phyloP scores from a whole-genome alignment of 805 yeast species.

The Sugiyamaella smithiae region DNA sequence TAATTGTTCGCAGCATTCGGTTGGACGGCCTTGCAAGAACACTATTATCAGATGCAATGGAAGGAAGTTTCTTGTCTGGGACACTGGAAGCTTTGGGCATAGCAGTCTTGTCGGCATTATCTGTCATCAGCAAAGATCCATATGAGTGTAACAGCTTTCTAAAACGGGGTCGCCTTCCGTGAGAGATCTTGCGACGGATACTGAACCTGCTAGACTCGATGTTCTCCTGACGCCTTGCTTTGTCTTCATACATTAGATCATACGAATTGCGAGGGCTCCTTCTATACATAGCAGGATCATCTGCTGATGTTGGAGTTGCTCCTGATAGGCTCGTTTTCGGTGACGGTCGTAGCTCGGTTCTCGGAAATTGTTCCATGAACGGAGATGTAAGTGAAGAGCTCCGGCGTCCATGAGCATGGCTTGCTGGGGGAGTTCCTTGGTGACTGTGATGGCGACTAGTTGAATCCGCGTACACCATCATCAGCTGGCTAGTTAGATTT shows the following conservation, averaged over 20 bases:
- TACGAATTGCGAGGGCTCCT: neutral
- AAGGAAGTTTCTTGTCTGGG: neutral
- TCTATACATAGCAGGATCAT: neutral
- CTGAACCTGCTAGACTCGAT: neutral
- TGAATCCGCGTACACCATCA: slow-evolving; percentile 1
- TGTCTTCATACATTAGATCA: neutral
- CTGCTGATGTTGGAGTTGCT: neutral
- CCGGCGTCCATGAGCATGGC: neutral
- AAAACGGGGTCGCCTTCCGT: slow-evolving; percentile 12
- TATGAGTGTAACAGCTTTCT: slow-evolving; percentile 15
- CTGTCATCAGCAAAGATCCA: slow-evolving; percentile 17
- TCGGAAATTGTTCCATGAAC: neutral
- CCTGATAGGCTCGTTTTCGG: neutral
- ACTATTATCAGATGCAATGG: neutral
- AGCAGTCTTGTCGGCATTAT: neutral
- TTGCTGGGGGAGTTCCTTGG: neutral
- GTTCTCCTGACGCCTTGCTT: neutral
- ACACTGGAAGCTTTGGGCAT: slow-evolving; percentile 1
- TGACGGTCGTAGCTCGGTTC: neutral
- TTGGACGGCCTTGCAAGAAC: slow-evolving; percentile 20
- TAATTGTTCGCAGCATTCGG: slow-evolving; percentile 28
- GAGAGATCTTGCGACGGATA: slow-evolving; percentile 1
- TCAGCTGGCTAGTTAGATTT: slow-evolving; percentile 25
- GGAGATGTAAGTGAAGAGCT: neutral
- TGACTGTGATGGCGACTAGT: neutral